These are phyloP conservation scores for Didymella arachidicola DNA, from an alignment of 2,329 filamentous ascomycete species.

Conservation along the genomic window DNA sequence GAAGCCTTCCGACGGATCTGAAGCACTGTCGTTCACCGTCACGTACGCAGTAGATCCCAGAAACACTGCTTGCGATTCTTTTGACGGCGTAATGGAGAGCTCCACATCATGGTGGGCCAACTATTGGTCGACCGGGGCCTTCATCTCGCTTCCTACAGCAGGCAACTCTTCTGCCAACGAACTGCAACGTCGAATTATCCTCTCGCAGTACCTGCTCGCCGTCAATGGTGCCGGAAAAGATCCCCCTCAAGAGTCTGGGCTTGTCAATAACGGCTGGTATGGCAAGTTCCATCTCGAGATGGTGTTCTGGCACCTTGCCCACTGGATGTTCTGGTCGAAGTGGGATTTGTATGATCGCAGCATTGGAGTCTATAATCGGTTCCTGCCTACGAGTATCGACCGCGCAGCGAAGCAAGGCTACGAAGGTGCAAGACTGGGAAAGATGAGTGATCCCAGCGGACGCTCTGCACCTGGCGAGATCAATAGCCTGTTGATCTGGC, in stretches of 20 bases:
- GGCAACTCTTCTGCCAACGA: constrained; percentile 56
- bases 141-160: constrained; percentile 58
- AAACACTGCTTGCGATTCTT: background rate
- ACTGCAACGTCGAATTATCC: constrained; percentile 61
- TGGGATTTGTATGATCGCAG: constrained; percentile 57
- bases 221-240: constrained; percentile 61
- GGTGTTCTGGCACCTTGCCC: constrained; percentile 62
- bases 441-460: constrained; percentile 66
- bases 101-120: constrained; percentile 57
- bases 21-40: background rate
- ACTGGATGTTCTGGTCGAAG: constrained; percentile 61
- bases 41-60: background rate
- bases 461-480: constrained; percentile 66
- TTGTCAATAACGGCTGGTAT: constrained; percentile 65
- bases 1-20: background rate
- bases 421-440: constrained; percentile 58
- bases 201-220: constrained; percentile 62
- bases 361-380: constrained; percentile 59
- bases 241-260: constrained; percentile 58
- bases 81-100: constrained; percentile 35
- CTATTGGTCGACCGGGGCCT: constrained; percentile 62
- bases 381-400: constrained; percentile 51
- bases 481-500: constrained; percentile 60
- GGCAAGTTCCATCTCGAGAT: constrained; percentile 66
- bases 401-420: constrained; percentile 51